phyloP scores from a whole-genome alignment of 768 basidiomycete genomes.

The Hericium rajendrae region DNA sequence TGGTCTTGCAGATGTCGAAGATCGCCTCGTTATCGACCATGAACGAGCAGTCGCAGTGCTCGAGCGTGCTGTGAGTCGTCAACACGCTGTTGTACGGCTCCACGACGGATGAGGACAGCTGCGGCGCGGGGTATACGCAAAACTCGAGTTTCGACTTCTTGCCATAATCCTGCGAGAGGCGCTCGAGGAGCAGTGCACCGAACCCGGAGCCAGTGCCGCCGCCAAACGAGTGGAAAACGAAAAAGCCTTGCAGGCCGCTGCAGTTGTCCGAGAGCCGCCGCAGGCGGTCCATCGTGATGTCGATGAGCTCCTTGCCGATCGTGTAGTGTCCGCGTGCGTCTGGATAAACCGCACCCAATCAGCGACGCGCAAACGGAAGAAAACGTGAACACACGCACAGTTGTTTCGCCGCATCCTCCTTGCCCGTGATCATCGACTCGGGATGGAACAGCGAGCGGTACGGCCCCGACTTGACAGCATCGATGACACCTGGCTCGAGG shows the following conservation, averaged over 20 bases:
- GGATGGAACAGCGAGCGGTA: constrained; percentile 96
- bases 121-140: constrained; percentile 91
- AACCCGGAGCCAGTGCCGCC: constrained; percentile 99
- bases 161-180: constrained; percentile 93
- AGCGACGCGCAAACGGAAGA: constrained; percentile 3
- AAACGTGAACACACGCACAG: constrained; percentile 44
- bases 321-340: constrained; percentile 99
- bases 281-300: constrained; percentile 91
- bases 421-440: constrained; percentile 92
- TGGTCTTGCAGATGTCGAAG: constrained; percentile 98
- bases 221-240: constrained; percentile 99
- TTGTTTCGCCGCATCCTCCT: constrained; percentile 99
- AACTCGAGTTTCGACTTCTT: constrained; percentile 99
- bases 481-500: constrained; percentile 90
- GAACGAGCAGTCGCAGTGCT: constrained; percentile 99
- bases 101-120: constrained; percentile 88
- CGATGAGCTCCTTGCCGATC: constrained; percentile 96
- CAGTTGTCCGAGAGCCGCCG: constrained; percentile 95
- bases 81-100: constrained; percentile 97
- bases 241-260: constrained; percentile 95
- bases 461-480: constrained; percentile 87
- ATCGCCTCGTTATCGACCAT: constrained; percentile 99
- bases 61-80: constrained; percentile 96
- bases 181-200: constrained; percentile 91
- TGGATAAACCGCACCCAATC: constrained; percentile 21